These are phyloP conservation scores for Suillus spraguei DNA, from an alignment of 768 basidiomycete genomes.

Conservation along the genomic window DNA sequence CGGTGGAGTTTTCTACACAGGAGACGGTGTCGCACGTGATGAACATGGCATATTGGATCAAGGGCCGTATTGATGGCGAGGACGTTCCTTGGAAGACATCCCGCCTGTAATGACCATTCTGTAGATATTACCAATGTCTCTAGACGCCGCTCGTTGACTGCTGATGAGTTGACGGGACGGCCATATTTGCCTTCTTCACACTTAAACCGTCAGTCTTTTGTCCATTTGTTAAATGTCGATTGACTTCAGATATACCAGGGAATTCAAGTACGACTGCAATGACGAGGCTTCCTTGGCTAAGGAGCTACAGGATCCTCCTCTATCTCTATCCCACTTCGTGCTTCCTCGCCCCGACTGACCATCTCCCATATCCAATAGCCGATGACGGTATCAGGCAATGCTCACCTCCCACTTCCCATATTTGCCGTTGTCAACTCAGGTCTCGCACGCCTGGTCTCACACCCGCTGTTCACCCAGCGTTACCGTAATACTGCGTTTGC, in stretches of 20 bases:
- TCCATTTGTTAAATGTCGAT: neutral
- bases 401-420: conserved; percentile 91
- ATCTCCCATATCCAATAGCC: conserved; percentile 25
- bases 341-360: conserved; percentile 16
- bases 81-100: conserved; percentile 22
- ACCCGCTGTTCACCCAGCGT: conserved; percentile 41
- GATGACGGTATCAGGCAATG: conserved; percentile 78
- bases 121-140: conserved; percentile 97
- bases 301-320: conserved; percentile 57
- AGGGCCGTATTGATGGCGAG: conserved; percentile 91
- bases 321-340: neutral
- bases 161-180: conserved; percentile 78
- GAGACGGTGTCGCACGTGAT: conserved; percentile 94
- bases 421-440: conserved; percentile 94
- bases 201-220: conserved; percentile 77
- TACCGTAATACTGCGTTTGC: conserved; percentile 33
- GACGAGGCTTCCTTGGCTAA: conserved; percentile 76
- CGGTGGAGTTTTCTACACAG: conserved; percentile 94
- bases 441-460: conserved; percentile 73
- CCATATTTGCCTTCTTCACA: conserved; percentile 93
- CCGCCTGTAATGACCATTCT: conserved; percentile 8
- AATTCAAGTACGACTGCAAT: conserved; percentile 74
- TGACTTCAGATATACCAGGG: conserved; percentile 41
- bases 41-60: conserved; percentile 98
- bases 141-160: conserved; percentile 74